A percentile compares a stretch with the other conserved stretches of the same genome.
phyloP scores from a whole-genome alignment of 1,284 basidiomycete genomes.

The Chalciporus sp. region DNA sequence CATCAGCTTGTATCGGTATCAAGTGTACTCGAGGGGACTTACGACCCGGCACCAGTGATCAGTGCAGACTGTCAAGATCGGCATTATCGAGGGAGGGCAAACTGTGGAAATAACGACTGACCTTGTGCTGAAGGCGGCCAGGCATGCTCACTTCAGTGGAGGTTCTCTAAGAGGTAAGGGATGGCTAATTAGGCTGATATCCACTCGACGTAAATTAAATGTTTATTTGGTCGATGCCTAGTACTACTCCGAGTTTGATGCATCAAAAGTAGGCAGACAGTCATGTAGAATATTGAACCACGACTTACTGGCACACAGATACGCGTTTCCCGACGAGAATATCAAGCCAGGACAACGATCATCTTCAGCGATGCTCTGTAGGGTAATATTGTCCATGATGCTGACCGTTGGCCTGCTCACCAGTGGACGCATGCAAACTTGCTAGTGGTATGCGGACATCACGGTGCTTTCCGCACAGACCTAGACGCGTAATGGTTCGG shows the following conservation, averaged over 20 bases:
- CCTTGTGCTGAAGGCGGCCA: constrained; percentile 74
- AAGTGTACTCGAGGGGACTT: constrained; percentile 35
- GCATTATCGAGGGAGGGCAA: neutral
- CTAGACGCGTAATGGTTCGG: neutral
- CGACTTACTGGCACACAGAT: neutral
- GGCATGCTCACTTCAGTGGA: constrained; percentile 45
- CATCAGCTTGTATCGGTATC: constrained; percentile 5
- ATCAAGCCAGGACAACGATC: constrained; percentile 2
- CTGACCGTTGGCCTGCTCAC: neutral
- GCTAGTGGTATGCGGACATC: constrained; percentile 4
- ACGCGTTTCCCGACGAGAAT: neutral
- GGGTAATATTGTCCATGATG: neutral
- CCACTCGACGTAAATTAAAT: constrained; percentile 6
- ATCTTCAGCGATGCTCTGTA: neutral
- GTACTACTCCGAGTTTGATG: too few species aligned
- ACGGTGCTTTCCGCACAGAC: neutral
- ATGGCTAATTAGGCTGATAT: constrained; percentile 4
- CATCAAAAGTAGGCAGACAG: too few species aligned
- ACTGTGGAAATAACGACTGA: constrained; percentile 26
- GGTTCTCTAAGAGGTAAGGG: neutral
- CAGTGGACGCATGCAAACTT: neutral
- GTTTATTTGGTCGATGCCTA: neutral
- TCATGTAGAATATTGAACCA: too few species aligned
- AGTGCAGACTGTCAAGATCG: constrained; percentile 60
- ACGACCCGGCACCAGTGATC: constrained; percentile 87